phyloP scores from a whole-genome alignment of 2,329 filamentous ascomycete genomes.

The Hirsutella minnesotensis region DNA sequence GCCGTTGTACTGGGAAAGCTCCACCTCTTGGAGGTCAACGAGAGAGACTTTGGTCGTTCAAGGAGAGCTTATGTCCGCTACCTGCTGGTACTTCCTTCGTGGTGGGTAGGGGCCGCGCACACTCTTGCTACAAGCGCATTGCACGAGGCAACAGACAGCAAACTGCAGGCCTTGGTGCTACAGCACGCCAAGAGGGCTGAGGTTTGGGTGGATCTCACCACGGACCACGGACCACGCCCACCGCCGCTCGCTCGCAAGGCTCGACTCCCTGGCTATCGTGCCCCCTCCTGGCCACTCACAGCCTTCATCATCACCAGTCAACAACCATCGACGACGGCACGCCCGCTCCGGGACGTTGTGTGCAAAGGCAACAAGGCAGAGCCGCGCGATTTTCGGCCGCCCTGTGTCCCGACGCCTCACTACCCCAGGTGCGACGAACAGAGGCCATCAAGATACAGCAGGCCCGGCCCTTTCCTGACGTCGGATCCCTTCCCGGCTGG shows the following conservation, averaged over 20 bases:
- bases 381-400: background rate
- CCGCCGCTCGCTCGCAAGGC: background rate
- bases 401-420: background rate
- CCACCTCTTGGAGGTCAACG: no score
- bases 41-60: no score
- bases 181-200: background rate
- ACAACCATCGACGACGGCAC: background rate
- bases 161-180: no score
- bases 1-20: no score
- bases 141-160: no score
- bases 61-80: no score
- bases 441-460: background rate
- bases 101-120: no score
- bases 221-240: background rate
- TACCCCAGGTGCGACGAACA: background rate
- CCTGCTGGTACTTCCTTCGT: no score
- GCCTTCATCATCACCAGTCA: background rate
- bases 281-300: background rate
- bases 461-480: background rate
- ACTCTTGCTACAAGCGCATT: no score
- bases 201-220: background rate
- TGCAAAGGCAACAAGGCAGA: background rate
- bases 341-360: background rate
- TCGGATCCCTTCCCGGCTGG: background rate
- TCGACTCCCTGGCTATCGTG: background rate